A percentile compares a stretch with the other conserved stretches of the same genome.
Evolutionary conservation across 179 eudicot genomes (phyloP).

Genomic region (Silene noctiflora): DNA sequence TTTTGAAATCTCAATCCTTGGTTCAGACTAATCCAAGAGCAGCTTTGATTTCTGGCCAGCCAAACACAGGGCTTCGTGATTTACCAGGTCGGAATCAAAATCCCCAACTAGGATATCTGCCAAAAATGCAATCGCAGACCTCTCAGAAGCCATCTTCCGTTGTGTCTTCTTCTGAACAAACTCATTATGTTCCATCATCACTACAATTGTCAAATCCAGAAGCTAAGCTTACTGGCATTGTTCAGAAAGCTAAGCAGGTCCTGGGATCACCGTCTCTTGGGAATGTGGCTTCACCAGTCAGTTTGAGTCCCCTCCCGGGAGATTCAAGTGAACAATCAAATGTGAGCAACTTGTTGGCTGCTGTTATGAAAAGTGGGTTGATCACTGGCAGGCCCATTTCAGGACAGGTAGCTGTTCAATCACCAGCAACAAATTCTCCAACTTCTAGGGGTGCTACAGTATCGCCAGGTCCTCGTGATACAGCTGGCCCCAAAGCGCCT

Average conservation of each 20-base stretch:
- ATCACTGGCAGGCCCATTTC: constrained; percentile 34
- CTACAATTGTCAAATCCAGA: constrained; percentile 28
- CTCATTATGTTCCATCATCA: constrained; percentile 29
- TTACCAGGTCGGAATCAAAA: constrained; percentile 30
- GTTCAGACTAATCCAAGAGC: constrained; percentile 42
- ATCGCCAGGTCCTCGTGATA: constrained; percentile 23
- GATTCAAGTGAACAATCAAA: constrained; percentile 37
- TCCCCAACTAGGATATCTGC: constrained; percentile 31
- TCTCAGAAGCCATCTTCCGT: constrained; percentile 25
- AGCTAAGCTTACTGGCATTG: constrained; percentile 37
- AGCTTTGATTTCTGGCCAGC: constrained; percentile 34
- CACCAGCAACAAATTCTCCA: constrained; percentile 33
- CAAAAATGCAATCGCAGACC: constrained; percentile 34
- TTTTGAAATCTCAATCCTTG: constrained; percentile 31
- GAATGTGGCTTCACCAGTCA: constrained; percentile 31
- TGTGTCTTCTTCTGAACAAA: constrained; percentile 32
- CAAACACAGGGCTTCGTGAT: constrained; percentile 29
- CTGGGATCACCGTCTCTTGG: constrained; percentile 30
- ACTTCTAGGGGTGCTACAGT: constrained; percentile 28
- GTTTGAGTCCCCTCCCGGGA: constrained; percentile 30
- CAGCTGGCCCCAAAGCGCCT: constrained; percentile 27
- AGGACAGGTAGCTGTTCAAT: constrained; percentile 22
- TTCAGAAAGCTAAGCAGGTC: constrained; percentile 31
- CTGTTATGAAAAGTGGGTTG: constrained; percentile 52
- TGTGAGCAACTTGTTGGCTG: constrained; percentile 54